A percentile compares a stretch with the other conserved stretches of the same genome.
Evolutionary conservation across 169 alveolate genomes (phyloP).

Genomic region (Theileria orientalis): DNA sequence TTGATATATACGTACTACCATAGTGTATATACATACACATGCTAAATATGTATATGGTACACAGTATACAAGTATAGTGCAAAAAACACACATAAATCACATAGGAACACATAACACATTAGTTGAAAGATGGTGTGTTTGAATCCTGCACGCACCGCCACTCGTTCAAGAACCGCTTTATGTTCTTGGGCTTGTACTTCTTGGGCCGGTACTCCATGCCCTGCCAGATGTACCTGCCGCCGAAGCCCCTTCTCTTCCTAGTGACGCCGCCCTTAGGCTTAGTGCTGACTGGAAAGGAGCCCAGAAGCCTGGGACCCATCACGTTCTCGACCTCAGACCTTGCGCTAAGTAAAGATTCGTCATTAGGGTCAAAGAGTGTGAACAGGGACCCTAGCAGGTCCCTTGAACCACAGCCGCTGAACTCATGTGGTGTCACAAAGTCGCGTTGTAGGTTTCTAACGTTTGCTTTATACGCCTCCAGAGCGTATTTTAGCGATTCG

Average conservation of each 20-base stretch:
- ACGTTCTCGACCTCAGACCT: conserved; percentile 40
- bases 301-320: conserved; percentile 37
- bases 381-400: conserved; percentile 24
- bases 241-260: conserved; percentile 51
- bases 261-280: conserved; percentile 57
- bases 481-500: conserved; percentile 35
- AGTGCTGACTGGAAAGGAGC: conserved; percentile 21
- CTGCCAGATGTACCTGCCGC: conserved; percentile 62
- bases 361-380: conserved; percentile 22
- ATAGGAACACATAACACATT: not conserved
- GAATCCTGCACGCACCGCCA: conserved; percentile 53
- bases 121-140: conserved; percentile 37
- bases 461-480: conserved; percentile 25
- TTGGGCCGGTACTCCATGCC: conserved; percentile 64
- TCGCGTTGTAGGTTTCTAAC: conserved; percentile 30
- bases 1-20: too few species aligned
- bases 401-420: conserved; percentile 13
- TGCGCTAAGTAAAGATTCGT: conserved; percentile 19
- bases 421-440: conserved; percentile 1
- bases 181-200: conserved; percentile 48
- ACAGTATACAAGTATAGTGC: not conserved
- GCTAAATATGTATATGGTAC: not conserved
- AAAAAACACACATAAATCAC: not conserved
- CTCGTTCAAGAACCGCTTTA: conserved; percentile 49
- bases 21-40: not conserved